phyloP scores from a whole-genome alignment of 75 land plant genomes.

The Sequoiadendron giganteum region DNA sequence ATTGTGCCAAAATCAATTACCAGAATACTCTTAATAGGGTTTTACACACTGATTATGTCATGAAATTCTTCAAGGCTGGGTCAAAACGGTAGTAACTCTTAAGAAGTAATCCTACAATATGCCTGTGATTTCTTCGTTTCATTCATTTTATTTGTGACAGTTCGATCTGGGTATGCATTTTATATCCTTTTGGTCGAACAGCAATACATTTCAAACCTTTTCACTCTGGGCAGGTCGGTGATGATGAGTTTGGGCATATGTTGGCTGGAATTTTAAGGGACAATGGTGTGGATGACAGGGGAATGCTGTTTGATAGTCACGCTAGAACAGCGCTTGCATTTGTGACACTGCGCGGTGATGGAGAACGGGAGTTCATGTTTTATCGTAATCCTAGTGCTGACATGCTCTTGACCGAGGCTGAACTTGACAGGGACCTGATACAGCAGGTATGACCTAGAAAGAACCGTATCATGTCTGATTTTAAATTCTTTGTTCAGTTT shows the following conservation, averaged over 20 bases:
- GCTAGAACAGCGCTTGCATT: constrained; percentile 61
- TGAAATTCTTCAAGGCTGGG: neutral
- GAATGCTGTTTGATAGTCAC: constrained; percentile 38
- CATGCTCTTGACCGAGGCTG: constrained; percentile 35
- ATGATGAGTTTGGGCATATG: constrained; percentile 68
- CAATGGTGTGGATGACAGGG: constrained; percentile 34
- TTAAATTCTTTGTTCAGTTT: neutral
- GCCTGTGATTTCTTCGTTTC: neutral
- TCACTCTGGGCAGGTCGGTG: constrained; percentile 41
- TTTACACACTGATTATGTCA: neutral
- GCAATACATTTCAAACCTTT: neutral
- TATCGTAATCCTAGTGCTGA: constrained; percentile 54
- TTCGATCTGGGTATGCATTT: neutral
- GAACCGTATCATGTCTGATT: neutral
- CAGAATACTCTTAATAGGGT: neutral
- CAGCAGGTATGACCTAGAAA: constrained; percentile 16
- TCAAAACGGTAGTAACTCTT: neutral
- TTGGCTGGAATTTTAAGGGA: constrained; percentile 37
- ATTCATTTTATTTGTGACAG: neutral
- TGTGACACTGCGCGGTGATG: constrained; percentile 43
- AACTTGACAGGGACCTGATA: constrained; percentile 33
- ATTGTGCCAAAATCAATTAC: neutral
- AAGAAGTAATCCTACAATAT: neutral
- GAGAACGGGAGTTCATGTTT: constrained; percentile 67
- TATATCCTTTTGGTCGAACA: neutral